Evolutionary conservation across 768 basidiomycete genomes (phyloP), one percentile per base, ranked within the genome.

Genomic region (Tricholomella constricta): DNA sequence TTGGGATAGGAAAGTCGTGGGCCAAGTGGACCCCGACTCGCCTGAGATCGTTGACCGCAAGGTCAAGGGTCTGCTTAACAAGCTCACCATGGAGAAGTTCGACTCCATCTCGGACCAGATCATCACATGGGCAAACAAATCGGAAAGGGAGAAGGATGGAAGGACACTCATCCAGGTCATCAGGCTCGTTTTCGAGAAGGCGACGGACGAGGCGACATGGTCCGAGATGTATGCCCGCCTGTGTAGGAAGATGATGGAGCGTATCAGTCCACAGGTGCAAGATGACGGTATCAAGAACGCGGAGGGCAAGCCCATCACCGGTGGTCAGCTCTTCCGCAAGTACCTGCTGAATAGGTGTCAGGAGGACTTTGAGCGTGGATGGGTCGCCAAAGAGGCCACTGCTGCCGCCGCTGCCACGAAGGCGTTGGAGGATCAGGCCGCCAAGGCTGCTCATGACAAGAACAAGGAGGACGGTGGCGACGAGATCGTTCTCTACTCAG

Each of bases 161-260:
- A 84, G 89, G 59, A 96, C 94, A 3, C 84, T 98, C 55, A 96
- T 96, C 61, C 91, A 94, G 62, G 96, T 98, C 67, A 98, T 97
- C 70, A 85, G 88, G 52, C 86, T 97, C 47, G 91, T 98, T 27
- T 98, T 97, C 69, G 96, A 97, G 71, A 97, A 95, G 78, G 95
- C 94, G 9, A 97, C 92, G 6, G 94, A 97, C 69, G 95, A 97
- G 69, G 92, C 92, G 37, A 84, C 86, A 8, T 95, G 92, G 89
- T 95, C 92, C 2, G 89, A 92, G 76, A 98, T 98, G 93, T 98
- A 99, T 69, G 96, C 96, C 26, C 86, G 90, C 27, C 77, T 99
- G 34, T 98, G 95, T 68, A 79, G 92, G 59, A 91, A 94, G 81
- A 89, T 98, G 84, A 91, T 95, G 89, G 92, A 94, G 72, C 85